Evolutionary conservation across 73 alveolate species (phyloP), one percentile per base, ranked within the genome.

Genomic region (Symbiodinium natans): DNA sequence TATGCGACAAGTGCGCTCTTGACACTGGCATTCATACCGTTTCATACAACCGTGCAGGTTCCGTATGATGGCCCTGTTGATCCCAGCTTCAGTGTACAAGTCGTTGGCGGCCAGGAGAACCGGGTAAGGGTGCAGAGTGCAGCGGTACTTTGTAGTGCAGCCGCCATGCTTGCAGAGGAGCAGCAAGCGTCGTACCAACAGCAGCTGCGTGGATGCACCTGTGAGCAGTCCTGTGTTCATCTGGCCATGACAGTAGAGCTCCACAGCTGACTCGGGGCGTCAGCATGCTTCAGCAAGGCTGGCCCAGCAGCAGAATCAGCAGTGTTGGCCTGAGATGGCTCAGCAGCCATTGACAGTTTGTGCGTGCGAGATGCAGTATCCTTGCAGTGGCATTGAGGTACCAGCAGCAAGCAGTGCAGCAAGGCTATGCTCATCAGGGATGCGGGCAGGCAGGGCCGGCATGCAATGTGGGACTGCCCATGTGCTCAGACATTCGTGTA

Each of bases 121-220:
- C n/a, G n/a, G n/a, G n/a, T n/a, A n/a, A n/a, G n/a, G n/a, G n/a
- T n/a, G n/a, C n/a, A n/a, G n/a, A n/a, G n/a, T n/a, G n/a, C n/a
- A n/a, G n/a, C n/a, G n/a, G n/a, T n/a, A n/a, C n/a, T n/a, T n/a
- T n/a, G n/a, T n/a, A n/a, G n/a, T n/a, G n/a, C n/a, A n/a, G n/a
- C n/a, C n/a, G n/a, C n/a, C n/a, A 23, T 29, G 33, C 38, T 36
- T 4, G 38, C 38, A 36, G 36, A 63, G 80, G 80, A 63, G 80
- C 80, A 63, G 80, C 80, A 63, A 29, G 80, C 80, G n/a, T n/a
- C n/a, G 17, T 63, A 63, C 80, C 80, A 63, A n/a, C 80, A 63
- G 80, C 80, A 1, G 33, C 80, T n/a, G n/a, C n/a, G 19, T 29
- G 80, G 36, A 63, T 63, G 23, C 59, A 46, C 6, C 13, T 13